phyloP scores from a whole-genome alignment of 192 early-diverging fungal species.

The Umbelopsis sp. region DNA sequence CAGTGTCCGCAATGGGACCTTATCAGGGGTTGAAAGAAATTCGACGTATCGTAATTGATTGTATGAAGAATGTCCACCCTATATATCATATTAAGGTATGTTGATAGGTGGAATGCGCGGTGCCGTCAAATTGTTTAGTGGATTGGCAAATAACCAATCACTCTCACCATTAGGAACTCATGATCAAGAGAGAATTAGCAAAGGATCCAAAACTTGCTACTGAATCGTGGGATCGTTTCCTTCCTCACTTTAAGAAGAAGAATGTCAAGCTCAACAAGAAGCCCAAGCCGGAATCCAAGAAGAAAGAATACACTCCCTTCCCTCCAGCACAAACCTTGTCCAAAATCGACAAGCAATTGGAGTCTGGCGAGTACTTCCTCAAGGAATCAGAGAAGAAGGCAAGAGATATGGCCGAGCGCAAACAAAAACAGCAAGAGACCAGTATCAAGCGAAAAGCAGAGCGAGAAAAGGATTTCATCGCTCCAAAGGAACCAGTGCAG shows the following conservation, averaged over 20 bases:
- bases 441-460: constrained; percentile 68
- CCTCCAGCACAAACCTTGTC: constrained; percentile 82
- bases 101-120: too few species aligned
- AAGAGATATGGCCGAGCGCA: constrained; percentile 70
- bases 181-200: constrained; percentile 97
- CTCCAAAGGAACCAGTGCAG: constrained; percentile 66
- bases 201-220: constrained; percentile 93
- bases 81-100: constrained; percentile 96
- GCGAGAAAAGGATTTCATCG: constrained; percentile 79
- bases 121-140: too few species aligned
- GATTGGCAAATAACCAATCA: too few species aligned
- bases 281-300: constrained; percentile 53
- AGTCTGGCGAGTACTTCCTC: constrained; percentile 96
- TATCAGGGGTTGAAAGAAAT: constrained; percentile 88
- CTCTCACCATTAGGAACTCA: constrained; percentile 71
- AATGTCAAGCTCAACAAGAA: constrained; percentile 75
- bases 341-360: constrained; percentile 93
- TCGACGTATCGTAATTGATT: constrained; percentile 91
- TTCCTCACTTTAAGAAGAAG: constrained; percentile 95
- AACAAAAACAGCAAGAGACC: constrained; percentile 69
- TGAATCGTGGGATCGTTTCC: constrained; percentile 97
- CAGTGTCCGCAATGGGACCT: constrained; percentile 92
- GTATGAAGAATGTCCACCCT: constrained; percentile 98
- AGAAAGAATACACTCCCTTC: constrained; percentile 90
- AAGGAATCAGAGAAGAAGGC: constrained; percentile 67